These are phyloP conservation scores for Pistacia integerrima DNA, from an alignment of 345 rosid genomes.

Conservation along the genomic window DNA sequence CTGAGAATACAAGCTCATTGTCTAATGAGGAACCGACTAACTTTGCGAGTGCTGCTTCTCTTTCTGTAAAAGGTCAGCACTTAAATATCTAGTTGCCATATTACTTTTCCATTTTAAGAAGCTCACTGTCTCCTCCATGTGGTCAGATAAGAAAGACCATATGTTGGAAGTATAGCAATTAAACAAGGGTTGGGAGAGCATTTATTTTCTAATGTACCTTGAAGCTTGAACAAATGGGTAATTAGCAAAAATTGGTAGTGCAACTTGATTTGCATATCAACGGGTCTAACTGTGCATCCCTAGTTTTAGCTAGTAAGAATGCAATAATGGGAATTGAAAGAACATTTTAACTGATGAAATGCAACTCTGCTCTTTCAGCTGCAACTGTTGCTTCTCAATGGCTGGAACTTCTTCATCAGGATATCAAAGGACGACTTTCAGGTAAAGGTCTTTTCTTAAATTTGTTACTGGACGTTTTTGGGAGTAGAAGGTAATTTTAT, in stretches of 20 bases:
- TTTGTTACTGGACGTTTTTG: background rate
- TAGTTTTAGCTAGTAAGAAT: constrained; percentile 15
- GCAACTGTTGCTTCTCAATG: constrained; percentile 92
- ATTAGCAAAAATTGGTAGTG: background rate
- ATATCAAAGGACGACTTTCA: constrained; percentile 83
- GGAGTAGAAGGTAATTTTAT: background rate
- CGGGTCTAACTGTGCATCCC: background rate
- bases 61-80: constrained; percentile 69
- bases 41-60: constrained; percentile 48
- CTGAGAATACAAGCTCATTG: constrained; percentile 43
- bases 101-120: constrained; percentile 19
- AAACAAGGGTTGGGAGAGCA: constrained; percentile 1
- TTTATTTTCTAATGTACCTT: background rate
- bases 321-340: constrained; percentile 27
- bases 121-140: background rate
- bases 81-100: background rate
- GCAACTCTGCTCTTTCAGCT: constrained; percentile 55
- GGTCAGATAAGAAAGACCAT: background rate
- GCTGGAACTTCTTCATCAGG: constrained; percentile 93
- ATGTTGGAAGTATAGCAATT: background rate
- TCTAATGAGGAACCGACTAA: constrained; percentile 48
- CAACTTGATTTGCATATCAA: constrained; percentile 2
- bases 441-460: constrained; percentile 43
- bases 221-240: background rate
- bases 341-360: constrained; percentile 27